Base-by-base conservation (phyloP, 345 rosid species). In the Laguncularia racemosa region DNA sequence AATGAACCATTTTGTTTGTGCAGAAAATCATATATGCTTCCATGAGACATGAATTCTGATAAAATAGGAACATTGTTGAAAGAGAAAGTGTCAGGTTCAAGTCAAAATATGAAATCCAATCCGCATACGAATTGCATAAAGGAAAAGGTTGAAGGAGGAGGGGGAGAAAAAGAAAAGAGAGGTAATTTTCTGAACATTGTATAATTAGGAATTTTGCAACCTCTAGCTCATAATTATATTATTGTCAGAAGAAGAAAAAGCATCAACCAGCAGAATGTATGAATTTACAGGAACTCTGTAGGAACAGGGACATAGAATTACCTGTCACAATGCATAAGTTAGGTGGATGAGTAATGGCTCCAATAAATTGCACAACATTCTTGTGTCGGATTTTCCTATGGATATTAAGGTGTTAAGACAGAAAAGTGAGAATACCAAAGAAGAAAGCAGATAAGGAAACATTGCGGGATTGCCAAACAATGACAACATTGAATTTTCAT, bases 271-370 rank as follows among this genome's bases (percentile, higher is more conserved):
- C 28, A 26, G 28, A 26, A 26, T 26, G 28, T 6, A 26, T 6
- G 16, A 47, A 47, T 14, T 17, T 7, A 47, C 12, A 16, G 11
- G 20, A 48, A 19, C 51, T 16, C 16, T 3, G 21, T 51, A 20
- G 54, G 26, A 51, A 15, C 28, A 51, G 2, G 10, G 11, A 7
- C 40, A 33, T 9, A 33, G 40, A 33, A 33, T 33, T 75, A 86
- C 98, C 97, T n/a, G 98, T 92, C 71, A 92, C 91, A 47, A 92
- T 89, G 72, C 97, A 92, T 59, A 80, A 78, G 52, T 81, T 78
- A 67, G 96, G 89, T 70, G 97, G 77, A 48, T 75, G 75, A 51
- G 98, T 86, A 78, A 91, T 84, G 67, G 95, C 97, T 62, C 98
- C 98, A 56, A 92, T 81, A 72, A 92, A 89, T 60, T 92, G 98